Conservation (phyloP, 2,329 filamentous ascomycete genomes). For the Laburnicola sp. region DNA sequence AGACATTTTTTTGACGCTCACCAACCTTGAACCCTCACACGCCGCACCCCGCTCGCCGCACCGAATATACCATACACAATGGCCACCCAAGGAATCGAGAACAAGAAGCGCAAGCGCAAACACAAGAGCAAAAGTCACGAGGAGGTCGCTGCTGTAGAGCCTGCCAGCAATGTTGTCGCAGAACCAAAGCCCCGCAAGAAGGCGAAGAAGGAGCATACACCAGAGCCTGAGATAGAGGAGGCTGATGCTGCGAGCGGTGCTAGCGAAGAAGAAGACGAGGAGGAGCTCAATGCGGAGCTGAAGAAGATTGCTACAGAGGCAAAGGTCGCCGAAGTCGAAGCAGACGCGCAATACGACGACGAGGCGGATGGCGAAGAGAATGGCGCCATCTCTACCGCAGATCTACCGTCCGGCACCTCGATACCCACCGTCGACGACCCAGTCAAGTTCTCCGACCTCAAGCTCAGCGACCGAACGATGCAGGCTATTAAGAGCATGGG, state of each 20-base stretch:
- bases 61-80: conserved; percentile 27
- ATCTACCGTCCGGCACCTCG: conserved; percentile 59
- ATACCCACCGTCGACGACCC: conserved; percentile 66
- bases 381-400: conserved; percentile 44
- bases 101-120: conserved; percentile 55
- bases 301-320: conserved; percentile 37
- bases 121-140: conserved; percentile 45
- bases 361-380: conserved; percentile 26
- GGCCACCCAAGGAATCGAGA: conserved; percentile 45
- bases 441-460: conserved; percentile 76
- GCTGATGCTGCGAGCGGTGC: conserved; percentile 24
- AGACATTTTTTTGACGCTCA: conserved; percentile 28
- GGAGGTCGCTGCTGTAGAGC: conserved; percentile 25
- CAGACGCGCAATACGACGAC: conserved; percentile 35
- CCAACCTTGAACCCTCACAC: conserved; percentile 19
- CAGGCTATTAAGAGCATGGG: conserved; percentile 89
- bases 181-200: conserved; percentile 47
- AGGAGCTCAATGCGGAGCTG: conserved; percentile 40
- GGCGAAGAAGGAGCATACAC: conserved; percentile 45
- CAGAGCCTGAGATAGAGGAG: conserved; percentile 33
- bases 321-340: conserved; percentile 27
- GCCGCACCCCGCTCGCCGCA: background rate
- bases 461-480: conserved; percentile 85
- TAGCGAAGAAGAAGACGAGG: conserved; percentile 39
- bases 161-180: conserved; percentile 41